Conservation (phyloP, 1,284 basidiomycete species). For the Bjerkandera adusta region DNA sequence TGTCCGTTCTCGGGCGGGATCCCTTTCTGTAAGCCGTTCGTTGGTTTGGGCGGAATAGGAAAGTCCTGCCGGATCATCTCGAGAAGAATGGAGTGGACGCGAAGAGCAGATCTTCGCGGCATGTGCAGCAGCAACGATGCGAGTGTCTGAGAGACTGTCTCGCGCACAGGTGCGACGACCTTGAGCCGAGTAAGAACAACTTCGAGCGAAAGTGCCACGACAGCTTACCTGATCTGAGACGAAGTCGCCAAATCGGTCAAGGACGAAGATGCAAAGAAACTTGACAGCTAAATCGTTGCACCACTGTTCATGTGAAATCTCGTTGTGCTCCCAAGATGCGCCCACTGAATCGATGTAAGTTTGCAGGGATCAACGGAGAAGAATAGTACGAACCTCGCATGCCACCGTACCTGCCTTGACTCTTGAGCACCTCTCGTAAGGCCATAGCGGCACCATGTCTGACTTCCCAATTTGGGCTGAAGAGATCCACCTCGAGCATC, state of each 20-base stretch:
- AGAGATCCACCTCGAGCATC: constrained; percentile 83
- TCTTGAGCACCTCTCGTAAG: constrained; percentile 84
- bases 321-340: constrained; percentile 51
- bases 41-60: constrained; percentile 38
- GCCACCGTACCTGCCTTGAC: constrained; percentile 82
- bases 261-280: constrained; percentile 88
- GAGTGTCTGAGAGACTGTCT: constrained; percentile 94
- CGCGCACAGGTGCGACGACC: constrained; percentile 95
- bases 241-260: constrained; percentile 98
- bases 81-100: constrained; percentile 83
- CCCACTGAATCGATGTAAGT: constrained; percentile 18
- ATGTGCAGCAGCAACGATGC: constrained; percentile 89
- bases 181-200: constrained; percentile 28
- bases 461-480: constrained; percentile 90
- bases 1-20: constrained; percentile 49
- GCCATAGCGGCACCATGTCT: constrained; percentile 95
- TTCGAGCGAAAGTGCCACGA: not conserved
- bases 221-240: constrained; percentile 80
- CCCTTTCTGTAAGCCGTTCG: constrained; percentile 32
- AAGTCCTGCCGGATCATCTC: constrained; percentile 94
- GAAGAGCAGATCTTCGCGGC: constrained; percentile 71
- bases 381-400: constrained; percentile 55
- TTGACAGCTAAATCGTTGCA: constrained; percentile 87
- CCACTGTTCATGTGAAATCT: constrained; percentile 76
- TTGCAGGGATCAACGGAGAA: not conserved